Conservation (phyloP, 495 filamentous ascomycete species). For the Xylaria cubensis region DNA sequence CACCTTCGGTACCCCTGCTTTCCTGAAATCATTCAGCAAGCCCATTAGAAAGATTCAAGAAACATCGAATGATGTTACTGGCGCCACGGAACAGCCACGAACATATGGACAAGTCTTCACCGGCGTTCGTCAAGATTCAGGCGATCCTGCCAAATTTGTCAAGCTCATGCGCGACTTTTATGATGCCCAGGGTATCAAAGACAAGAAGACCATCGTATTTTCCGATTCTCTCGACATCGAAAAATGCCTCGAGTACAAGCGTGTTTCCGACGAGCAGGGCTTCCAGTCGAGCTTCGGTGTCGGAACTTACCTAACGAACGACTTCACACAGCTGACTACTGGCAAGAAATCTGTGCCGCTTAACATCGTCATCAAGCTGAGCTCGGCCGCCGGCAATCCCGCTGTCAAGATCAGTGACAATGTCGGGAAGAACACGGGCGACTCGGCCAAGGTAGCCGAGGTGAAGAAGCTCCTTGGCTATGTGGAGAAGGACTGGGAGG, state of each 20-base stretch:
- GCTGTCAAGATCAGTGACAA: slow-evolving; percentile 98
- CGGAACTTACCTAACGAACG: slow-evolving; percentile 95
- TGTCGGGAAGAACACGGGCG: slow-evolving; percentile 93
- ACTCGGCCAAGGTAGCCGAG: slow-evolving; percentile 74
- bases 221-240: slow-evolving; percentile 95
- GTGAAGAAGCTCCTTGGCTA: slow-evolving; percentile 90
- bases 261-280: slow-evolving; percentile 75
- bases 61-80: slow-evolving; percentile 23
- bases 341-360: slow-evolving; percentile 87
- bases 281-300: slow-evolving; percentile 90
- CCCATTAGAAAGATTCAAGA: slow-evolving; percentile 48
- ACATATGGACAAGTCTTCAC: slow-evolving; percentile 87
- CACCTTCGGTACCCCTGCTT: slow-evolving; percentile 92
- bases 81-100: slow-evolving; percentile 29
- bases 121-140: slow-evolving; percentile 93
- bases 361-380: slow-evolving; percentile 97
- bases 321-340: slow-evolving; percentile 71
- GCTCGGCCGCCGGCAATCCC: slow-evolving; percentile 78
- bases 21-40: slow-evolving; percentile 82
- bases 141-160: slow-evolving; percentile 83
- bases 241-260: slow-evolving; percentile 87
- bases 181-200: slow-evolving; percentile 71
- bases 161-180: slow-evolving; percentile 88
- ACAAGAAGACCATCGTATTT: slow-evolving; percentile 93
- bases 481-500: slow-evolving; percentile 79